Percentiles rank a stretch among this genome's conserved stretches.
Evolutionary conservation across 2,329 filamentous ascomycete species (phyloP).

Genomic region (Phyllosticta citriasiana): DNA sequence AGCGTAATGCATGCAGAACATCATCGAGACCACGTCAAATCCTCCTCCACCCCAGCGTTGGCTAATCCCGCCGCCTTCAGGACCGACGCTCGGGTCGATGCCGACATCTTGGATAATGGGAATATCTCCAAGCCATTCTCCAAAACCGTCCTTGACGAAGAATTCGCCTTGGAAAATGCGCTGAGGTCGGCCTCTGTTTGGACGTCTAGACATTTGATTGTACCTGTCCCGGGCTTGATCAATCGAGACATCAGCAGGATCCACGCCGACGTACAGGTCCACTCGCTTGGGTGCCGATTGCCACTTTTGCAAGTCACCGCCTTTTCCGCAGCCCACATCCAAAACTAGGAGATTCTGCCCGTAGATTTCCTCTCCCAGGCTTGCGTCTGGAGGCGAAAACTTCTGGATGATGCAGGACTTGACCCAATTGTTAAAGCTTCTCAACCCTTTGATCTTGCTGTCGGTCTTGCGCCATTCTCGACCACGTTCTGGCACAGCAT

Average conservation of each 20-base stretch:
- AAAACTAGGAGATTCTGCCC: constrained; percentile 61
- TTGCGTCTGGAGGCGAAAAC: constrained; percentile 52
- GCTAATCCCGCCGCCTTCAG: constrained; percentile 45
- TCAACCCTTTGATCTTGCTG: constrained; percentile 86
- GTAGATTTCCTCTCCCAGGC: constrained; percentile 18
- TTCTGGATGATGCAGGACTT: constrained; percentile 97
- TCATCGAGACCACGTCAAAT: constrained; percentile 95
- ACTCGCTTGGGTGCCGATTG: constrained; percentile 84
- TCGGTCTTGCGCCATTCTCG: constrained; percentile 92
- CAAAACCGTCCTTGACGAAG: constrained; percentile 85
- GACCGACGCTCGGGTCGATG: constrained; percentile 64
- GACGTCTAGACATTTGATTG: constrained; percentile 55
- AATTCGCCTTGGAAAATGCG: constrained; percentile 78
- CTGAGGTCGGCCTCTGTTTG: constrained; percentile 38
- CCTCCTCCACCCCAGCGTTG: constrained; percentile 58
- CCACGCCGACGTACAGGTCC: constrained; percentile 87
- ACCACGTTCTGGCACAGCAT: constrained; percentile 84
- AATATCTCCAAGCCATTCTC: constrained; percentile 70
- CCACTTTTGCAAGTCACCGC: constrained; percentile 93
- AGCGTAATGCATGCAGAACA: constrained; percentile 99
- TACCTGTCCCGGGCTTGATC: constrained; percentile 83
- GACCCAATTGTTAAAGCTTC: constrained; percentile 97
- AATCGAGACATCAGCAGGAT: constrained; percentile 87
- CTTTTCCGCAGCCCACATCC: constrained; percentile 94
- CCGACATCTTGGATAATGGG: constrained; percentile 77